Percentiles rank a stretch among this genome's conserved stretches.
Evolutionary conservation across 2,329 filamentous ascomycete species (phyloP).

Genomic region (Volutella citrinella): DNA sequence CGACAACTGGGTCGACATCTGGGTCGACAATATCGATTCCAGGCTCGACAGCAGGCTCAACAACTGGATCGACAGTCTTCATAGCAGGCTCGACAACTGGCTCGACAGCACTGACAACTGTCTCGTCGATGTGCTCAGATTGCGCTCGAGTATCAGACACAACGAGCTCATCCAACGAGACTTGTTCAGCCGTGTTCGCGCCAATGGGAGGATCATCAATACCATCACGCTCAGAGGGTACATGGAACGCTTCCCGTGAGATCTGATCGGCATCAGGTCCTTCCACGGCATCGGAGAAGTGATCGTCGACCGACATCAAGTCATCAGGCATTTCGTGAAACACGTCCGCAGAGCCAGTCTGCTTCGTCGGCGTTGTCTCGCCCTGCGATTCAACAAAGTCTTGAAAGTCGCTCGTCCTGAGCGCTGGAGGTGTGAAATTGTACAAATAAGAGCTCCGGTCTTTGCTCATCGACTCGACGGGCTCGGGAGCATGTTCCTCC

Average conservation of each 20-base stretch:
- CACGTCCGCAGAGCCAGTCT: conserved; percentile 8
- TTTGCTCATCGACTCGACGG: conserved; percentile 40
- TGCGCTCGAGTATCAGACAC: background rate
- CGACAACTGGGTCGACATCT: background rate
- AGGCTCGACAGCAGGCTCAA: background rate
- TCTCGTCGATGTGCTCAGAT: background rate
- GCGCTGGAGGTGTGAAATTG: conserved; percentile 35
- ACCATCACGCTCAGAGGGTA: too few relatives aligned
- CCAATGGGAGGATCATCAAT: background rate
- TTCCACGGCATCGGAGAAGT: conserved; percentile 34
- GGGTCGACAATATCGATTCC: background rate
- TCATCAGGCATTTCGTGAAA: conserved; percentile 27
- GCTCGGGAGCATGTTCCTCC: conserved; percentile 34
- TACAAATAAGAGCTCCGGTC: conserved; percentile 42
- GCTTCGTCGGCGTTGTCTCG: conserved; percentile 24
- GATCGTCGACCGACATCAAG: conserved; percentile 33
- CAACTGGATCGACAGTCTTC: background rate
- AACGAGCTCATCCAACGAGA: too few relatives aligned
- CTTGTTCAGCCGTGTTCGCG: too few relatives aligned
- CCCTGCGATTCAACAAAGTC: conserved; percentile 18
- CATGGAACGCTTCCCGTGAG: too few relatives aligned
- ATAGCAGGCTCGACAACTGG: too few relatives aligned
- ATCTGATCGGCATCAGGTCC: too few relatives aligned
- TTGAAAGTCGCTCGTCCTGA: conserved; percentile 24
- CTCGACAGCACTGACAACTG: conserved; percentile 1